Evolutionary conservation across 2,329 filamentous ascomycete genomes (phyloP).

Genomic region (Exophiala phaeomuriformis): DNA sequence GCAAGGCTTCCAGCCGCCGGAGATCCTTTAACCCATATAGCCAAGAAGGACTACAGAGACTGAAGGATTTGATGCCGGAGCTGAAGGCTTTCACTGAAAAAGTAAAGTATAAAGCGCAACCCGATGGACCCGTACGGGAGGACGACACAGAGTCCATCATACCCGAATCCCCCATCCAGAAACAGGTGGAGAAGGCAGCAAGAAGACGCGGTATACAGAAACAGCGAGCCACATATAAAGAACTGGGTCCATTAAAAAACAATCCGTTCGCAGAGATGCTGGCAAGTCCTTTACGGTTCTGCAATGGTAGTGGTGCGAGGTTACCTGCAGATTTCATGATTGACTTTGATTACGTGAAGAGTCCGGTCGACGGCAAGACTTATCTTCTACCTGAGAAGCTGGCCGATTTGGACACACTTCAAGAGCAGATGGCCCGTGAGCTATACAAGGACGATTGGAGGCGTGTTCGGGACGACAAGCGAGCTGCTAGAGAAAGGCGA

Average conservation of each 20-base stretch:
- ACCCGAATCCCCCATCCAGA: constrained; percentile 16
- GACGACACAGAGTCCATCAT: not conserved
- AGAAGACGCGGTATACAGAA: constrained; percentile 6
- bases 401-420: constrained; percentile 20
- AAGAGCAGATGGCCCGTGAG: constrained; percentile 6
- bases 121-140: too few species aligned
- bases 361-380: constrained; percentile 12
- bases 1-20: not conserved
- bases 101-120: not conserved
- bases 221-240: constrained; percentile 11
- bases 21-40: constrained; percentile 15
- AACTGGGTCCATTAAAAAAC: constrained; percentile 15
- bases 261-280: constrained; percentile 26
- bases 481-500: not conserved
- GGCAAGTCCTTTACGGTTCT: constrained; percentile 17
- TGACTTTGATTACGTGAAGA: constrained; percentile 15
- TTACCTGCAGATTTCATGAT: constrained; percentile 17
- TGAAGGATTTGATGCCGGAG: not conserved
- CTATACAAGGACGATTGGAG: constrained; percentile 4
- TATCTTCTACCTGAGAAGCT: constrained; percentile 20
- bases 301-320: constrained; percentile 18
- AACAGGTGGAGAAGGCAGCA: constrained; percentile 1
- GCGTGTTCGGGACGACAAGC: not conserved
- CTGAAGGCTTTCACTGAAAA: not conserved
- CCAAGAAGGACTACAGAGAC: not conserved